Conservation (phyloP, 805 yeast species). For the Yueomyces sp. region DNA sequence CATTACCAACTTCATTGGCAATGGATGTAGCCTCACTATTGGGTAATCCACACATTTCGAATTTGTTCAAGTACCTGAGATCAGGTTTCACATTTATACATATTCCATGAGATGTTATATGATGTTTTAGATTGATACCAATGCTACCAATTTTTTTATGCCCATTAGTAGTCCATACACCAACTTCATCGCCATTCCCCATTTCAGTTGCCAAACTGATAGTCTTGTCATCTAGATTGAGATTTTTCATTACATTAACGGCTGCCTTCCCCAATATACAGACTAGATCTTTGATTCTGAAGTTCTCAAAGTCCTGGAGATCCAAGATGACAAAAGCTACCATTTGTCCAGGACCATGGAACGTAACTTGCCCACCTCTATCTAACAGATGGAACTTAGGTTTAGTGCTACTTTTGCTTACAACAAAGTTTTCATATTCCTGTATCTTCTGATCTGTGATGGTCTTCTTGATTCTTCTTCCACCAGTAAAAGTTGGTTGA, state of each 20-base stretch:
- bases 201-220: slow-evolving; percentile 22
- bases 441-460: slow-evolving; percentile 24
- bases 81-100: slow-evolving; percentile 72
- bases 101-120: slow-evolving; percentile 81
- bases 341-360: slow-evolving; percentile 92
- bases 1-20: slow-evolving; percentile 15
- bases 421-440: slow-evolving; percentile 12
- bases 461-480: slow-evolving; percentile 59
- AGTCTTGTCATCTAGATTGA: background rate
- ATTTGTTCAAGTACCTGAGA: slow-evolving; percentile 50
- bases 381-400: slow-evolving; percentile 64
- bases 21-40: slow-evolving; percentile 46
- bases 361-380: slow-evolving; percentile 93
- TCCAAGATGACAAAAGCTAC: slow-evolving; percentile 76
- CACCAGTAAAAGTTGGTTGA: slow-evolving; percentile 81
- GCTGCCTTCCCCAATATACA: slow-evolving; percentile 46
- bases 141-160: slow-evolving; percentile 63
- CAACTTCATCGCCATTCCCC: slow-evolving; percentile 51
- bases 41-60: slow-evolving; percentile 79
- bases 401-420: slow-evolving; percentile 13
- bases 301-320: slow-evolving; percentile 40
- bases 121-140: slow-evolving; percentile 76
- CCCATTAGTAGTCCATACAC: slow-evolving; percentile 63
- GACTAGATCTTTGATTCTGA: slow-evolving; percentile 55
- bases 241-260: slow-evolving; percentile 17